Evolutionary conservation across 1,139 yeast species (phyloP), one percentile per base, ranked within the genome.

Genomic region (Geotrichum carabidarum): DNA sequence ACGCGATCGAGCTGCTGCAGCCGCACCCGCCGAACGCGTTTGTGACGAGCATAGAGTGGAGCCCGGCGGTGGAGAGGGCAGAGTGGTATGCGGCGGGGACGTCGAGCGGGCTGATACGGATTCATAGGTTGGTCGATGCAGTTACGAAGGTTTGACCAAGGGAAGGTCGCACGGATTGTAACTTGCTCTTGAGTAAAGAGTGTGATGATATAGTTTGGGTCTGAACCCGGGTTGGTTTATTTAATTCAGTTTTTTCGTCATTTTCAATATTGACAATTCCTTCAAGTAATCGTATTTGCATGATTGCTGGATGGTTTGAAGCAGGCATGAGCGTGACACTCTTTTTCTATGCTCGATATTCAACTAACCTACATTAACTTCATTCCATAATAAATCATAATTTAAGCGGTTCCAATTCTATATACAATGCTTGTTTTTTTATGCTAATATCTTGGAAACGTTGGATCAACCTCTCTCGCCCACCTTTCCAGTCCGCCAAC

Each of bases 401-500:
- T 22, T 22, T 22, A 22, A 22, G n/a, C n/a, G n/a, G n/a, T n/a
- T n/a, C n/a, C n/a, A n/a, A n/a, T n/a, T n/a, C n/a, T 22, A 22
- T 22, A 22, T 22, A 22, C 27, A 22, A 3, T 5, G 4, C 5
- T 22, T 22, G 4, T 22, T 8, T 2, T 7, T 38, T 38, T 31
- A 34, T 34, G 17, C 66, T 70, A 90, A 65, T 90, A 91, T 46
- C 77, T 75, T 5, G 97, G 97, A 51, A 90, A 77, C 0, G 64
- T 63, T 0, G 74, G 68, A 62, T 90, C 93, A 2, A 88, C 74
- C 0, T 76, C 74, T 17, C 73, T 76, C 54, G 86, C 78, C 89
- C 96, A 93, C 62, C 75, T 77, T 57, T 78, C 74, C 36, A 90
- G 71, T 0, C 99, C 99, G 1, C 98, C 98, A 12, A 68, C 73